Evolutionary conservation across 768 basidiomycete genomes (phyloP), one percentile per base, ranked within the genome.

Genomic region (Nidula microcarpa): DNA sequence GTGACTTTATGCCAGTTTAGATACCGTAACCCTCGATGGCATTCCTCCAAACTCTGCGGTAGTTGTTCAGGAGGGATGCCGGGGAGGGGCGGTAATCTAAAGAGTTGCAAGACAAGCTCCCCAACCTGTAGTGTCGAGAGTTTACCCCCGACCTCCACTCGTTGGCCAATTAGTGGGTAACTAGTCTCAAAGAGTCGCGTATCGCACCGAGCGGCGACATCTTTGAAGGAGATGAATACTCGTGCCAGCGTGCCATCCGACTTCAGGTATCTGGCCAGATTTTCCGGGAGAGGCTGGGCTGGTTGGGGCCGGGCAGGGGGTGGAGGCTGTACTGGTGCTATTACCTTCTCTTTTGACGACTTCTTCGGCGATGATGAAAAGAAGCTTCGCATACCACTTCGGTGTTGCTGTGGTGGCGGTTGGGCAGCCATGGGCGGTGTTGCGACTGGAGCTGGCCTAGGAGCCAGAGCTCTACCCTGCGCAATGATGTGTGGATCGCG

Each of bases 1-100:
- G 93, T 91, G 58, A 88, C 81, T 72, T 95, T 94, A 63, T 96
- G 94, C 94, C 94, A 97, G 36, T 88, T 87, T 52, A 93, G 86
- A 61, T 95, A 89, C 54, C 91, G 76, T 57, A 98, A 73, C 1
- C 96, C 95, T 11, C 91, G 82, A 60, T 87, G 80, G 61, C 92
- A 95, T 62, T 98, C 96, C 51, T 98, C 95, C 60, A 98, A 74
- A 62, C 91, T 94, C 67, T 94, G 89, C 11, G 96, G 95, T 16
- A 98, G 74, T 55, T 91, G 81, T 43, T 86, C 84, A 16, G 82
- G 78, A 35, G 83, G 70, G 17, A 97, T 74, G 14, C 93, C 92
- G n/a, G 91, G 89, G 45, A 98, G 68, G 2, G 94, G 84, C 0
- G 95, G 95, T 9, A 98, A 72, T 63, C 94, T 79, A 73, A 98